Evolutionary conservation across 441 rosid genomes (phyloP).

Genomic region (Rhodomyrtus psidioides): DNA sequence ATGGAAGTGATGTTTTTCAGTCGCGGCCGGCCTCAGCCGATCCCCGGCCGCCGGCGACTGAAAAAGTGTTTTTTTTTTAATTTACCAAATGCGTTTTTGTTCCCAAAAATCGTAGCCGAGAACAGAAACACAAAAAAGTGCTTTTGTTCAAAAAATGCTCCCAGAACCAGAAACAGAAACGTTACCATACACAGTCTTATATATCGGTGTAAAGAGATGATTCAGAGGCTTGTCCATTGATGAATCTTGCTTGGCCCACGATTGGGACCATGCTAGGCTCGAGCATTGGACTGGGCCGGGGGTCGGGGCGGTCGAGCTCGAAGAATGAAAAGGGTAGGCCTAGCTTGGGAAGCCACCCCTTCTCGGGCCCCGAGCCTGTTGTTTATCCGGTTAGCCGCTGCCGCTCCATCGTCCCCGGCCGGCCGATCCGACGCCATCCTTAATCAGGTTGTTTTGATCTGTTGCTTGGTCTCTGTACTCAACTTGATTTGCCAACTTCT

Average conservation of each 20-base stretch:
- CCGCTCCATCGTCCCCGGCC: background rate
- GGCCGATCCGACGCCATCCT: too few relatives aligned
- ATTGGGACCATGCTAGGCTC: too few relatives aligned
- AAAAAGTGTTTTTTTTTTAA: too few relatives aligned
- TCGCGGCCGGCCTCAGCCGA: too few relatives aligned
- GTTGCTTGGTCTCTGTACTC: conserved; percentile 42
- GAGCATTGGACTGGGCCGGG: background rate
- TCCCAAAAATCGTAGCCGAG: too few relatives aligned
- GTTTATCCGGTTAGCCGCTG: background rate
- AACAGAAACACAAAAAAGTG: too few relatives aligned
- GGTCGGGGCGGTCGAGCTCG: background rate
- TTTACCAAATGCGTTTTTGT: too few relatives aligned
- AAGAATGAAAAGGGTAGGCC: background rate
- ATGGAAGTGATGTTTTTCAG: background rate
- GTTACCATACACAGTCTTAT: background rate
- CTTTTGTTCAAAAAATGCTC: too few relatives aligned
- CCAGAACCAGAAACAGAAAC: too few relatives aligned
- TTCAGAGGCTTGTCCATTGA: background rate
- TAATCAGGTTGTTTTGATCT: background rate
- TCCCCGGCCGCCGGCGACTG: too few relatives aligned
- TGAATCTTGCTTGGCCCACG: background rate
- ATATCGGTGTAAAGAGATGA: background rate
- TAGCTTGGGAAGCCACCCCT: background rate
- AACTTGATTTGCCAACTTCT: conserved; percentile 22
- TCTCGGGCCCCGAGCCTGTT: background rate